phyloP scores from a whole-genome alignment of 1,284 basidiomycete genomes.

The Sporisorium iseilematis-ciliati region DNA sequence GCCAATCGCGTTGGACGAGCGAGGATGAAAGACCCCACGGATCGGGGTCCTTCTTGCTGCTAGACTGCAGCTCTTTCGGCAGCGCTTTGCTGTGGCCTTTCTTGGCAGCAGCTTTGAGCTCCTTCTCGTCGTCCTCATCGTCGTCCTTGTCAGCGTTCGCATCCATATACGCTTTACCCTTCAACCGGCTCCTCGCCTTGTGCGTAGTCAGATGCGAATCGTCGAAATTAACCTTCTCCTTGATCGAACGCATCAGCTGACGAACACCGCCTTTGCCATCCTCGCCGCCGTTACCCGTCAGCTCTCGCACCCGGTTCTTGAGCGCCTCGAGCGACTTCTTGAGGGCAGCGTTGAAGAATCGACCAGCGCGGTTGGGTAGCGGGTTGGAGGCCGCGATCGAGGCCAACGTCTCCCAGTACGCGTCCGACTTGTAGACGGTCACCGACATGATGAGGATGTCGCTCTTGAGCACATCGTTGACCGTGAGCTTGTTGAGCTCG shows the following conservation, averaged over 20 bases:
- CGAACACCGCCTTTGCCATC: slow-evolving; percentile 17
- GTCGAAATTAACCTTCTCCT: slow-evolving; percentile 47
- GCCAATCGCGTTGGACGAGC: slow-evolving; percentile 80
- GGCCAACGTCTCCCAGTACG: slow-evolving; percentile 61
- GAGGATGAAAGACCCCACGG: slow-evolving; percentile 79
- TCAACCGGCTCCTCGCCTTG: slow-evolving; percentile 48
- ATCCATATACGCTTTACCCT: slow-evolving; percentile 53
- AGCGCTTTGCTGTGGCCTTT: slow-evolving; percentile 30
- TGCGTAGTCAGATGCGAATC: slow-evolving; percentile 48
- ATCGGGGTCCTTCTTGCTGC: slow-evolving; percentile 41
- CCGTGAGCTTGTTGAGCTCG: slow-evolving; percentile 81
- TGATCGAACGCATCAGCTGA: slow-evolving; percentile 30
- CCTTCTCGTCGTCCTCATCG: slow-evolving; percentile 70
- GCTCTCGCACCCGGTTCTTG: slow-evolving; percentile 51
- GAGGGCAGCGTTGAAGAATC: slow-evolving; percentile 61
- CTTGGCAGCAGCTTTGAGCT: slow-evolving; percentile 68
- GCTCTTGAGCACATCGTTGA: slow-evolving; percentile 82
- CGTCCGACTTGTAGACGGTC: slow-evolving; percentile 78
- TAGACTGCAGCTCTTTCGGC: slow-evolving; percentile 67
- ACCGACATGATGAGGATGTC: slow-evolving; percentile 90
- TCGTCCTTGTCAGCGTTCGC: slow-evolving; percentile 70
- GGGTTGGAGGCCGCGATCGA: slow-evolving; percentile 52
- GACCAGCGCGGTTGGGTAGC: slow-evolving; percentile 47
- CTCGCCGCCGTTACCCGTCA: slow-evolving; percentile 24
- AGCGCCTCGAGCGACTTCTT: slow-evolving; percentile 51